These are phyloP conservation scores for Amoebophrya sp. DNA, from an alignment of 169 alveolate genomes.

Conservation along the genomic window DNA sequence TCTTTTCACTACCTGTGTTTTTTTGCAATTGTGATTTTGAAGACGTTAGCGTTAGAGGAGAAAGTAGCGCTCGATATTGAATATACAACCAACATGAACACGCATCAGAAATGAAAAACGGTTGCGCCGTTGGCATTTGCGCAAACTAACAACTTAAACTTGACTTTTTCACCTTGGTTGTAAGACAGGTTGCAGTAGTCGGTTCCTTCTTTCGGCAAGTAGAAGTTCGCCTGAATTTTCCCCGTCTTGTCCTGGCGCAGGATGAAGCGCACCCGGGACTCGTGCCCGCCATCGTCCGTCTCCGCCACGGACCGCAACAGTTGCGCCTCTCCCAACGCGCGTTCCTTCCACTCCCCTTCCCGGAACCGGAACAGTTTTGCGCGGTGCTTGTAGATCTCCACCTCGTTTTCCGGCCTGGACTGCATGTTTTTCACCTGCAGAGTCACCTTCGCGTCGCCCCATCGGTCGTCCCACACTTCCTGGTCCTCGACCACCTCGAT, in stretches of 20 bases:
- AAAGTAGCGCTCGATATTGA: no score
- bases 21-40: no score
- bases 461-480: background rate
- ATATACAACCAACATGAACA: no score
- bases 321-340: background rate
- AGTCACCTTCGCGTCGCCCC: background rate
- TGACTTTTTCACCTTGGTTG: background rate
- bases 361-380: conserved; percentile 20
- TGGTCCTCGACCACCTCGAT: background rate
- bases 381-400: background rate
- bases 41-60: no score
- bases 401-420: background rate
- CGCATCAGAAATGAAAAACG: no score
- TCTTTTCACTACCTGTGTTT: background rate
- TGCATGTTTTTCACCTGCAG: background rate
- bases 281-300: background rate
- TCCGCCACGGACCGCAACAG: background rate
- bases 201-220: background rate
- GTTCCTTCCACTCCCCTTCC: background rate
- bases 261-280: background rate
- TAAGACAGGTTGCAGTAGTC: background rate
- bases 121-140: no score
- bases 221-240: background rate
- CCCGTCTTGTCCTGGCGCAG: conserved; percentile 6
- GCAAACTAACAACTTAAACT: no score